Evolutionary conservation across 1,284 basidiomycete species (phyloP), one percentile per base, ranked within the genome.

Genomic region (Boletus sp.): DNA sequence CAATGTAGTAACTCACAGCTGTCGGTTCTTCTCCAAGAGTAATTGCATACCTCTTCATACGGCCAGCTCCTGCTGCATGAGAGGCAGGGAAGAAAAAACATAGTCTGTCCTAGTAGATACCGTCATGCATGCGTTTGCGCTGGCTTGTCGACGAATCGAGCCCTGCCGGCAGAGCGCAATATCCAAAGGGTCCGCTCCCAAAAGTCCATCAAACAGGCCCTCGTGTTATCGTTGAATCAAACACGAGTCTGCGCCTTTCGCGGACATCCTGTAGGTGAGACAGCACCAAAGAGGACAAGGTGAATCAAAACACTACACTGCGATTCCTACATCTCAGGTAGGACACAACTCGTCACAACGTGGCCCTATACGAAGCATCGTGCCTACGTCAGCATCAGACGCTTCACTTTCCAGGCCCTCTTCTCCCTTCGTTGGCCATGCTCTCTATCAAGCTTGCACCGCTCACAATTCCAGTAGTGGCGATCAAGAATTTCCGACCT

Each of bases 381-480:
- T 38, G 38, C 50, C 34, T 50, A 55, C 45, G 48, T 44, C 30
- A 39, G 42, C 47, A 47, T 40, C 50, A 51, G 46, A 44, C 35
- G 32, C 41, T 45, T 61, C 41, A 53, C 43, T 53, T 59, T 50
- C 48, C 51, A 25, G 51, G 41, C 38, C 48, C 63, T 39, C 52
- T 50, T 45, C 41, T 56, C 55, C 57, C 71, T 44, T 74, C 67
- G 41, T 77, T 80, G 48, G 76, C 75, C 51, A 88, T 75, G 56
- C 82, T 76, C 59, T 88, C 83, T 48, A 91, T 72, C 51, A 91
- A 72, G 59, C 77, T 81, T 37, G 74, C 71, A 30, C 92, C 93
- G 60, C 78, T 94, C 52, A 94, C 75, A 36, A 94, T 89, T 2
- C 88, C 85, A 23, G 93, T 94, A 1, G 93, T 94, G 8, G 89